A percentile compares a stretch with the other conserved stretches of the same genome.
Evolutionary conservation across 257 asterid species (phyloP).

Genomic region (Jacaranda mimosifolia): DNA sequence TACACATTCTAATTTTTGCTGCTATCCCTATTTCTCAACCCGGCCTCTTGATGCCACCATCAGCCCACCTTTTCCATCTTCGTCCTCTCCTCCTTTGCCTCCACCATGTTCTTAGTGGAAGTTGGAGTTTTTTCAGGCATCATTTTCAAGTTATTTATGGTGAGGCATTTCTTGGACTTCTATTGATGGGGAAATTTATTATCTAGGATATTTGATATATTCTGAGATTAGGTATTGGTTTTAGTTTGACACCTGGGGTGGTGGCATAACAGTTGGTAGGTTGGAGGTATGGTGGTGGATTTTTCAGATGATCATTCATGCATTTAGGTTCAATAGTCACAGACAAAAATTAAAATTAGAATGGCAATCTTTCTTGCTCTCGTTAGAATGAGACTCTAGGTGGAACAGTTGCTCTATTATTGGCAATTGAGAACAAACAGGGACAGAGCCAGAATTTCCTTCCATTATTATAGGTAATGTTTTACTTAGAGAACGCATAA

Average conservation of each 20-base stretch:
- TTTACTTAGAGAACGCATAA: background rate
- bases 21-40: constrained; percentile 1
- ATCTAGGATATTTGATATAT: constrained; percentile 12
- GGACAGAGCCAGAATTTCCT: background rate
- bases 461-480: constrained; percentile 18
- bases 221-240: constrained; percentile 25
- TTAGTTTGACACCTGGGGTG: constrained; percentile 22
- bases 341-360: background rate
- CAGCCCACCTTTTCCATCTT: constrained; percentile 14
- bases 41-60: constrained; percentile 24
- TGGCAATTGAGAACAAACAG: constrained; percentile 9
- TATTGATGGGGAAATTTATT: constrained; percentile 18
- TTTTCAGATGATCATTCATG: background rate
- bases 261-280: background rate
- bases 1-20: background rate
- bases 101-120: constrained; percentile 3
- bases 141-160: background rate
- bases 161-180: constrained; percentile 11
- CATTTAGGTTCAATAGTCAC: background rate
- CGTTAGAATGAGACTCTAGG: constrained; percentile 10
- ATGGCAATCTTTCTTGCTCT: constrained; percentile 11
- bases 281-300: constrained; percentile 9
- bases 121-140: background rate
- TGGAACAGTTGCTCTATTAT: constrained; percentile 7
- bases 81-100: background rate